A percentile compares a stretch with the other conserved stretches of the same genome.
These are phyloP conservation scores for Mortierella sp. DNA, from an alignment of 371 early-diverging fungal genomes.

Conservation along the genomic window DNA sequence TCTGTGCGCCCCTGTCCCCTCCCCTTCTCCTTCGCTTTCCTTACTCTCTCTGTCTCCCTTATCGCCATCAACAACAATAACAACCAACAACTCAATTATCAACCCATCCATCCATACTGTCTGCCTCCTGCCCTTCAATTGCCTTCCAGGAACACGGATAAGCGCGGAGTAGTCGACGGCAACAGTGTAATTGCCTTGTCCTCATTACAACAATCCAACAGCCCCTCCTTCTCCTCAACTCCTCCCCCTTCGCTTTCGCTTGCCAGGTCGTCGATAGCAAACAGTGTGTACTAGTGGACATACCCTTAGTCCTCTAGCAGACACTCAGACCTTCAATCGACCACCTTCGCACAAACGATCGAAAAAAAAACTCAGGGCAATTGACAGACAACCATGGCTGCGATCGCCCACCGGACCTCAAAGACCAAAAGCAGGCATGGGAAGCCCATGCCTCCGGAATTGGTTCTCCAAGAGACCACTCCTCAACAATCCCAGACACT, in stretches of 20 bases:
- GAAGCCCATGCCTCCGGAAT: conserved; percentile 34
- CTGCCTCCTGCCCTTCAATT: background rate
- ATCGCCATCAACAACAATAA: background rate
- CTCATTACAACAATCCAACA: too few relatives aligned
- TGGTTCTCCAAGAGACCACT: conserved; percentile 24
- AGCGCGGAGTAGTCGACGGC: background rate
- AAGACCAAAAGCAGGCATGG: conserved; percentile 24
- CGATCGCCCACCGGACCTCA: conserved; percentile 30
- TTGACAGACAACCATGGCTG: conserved; percentile 21
- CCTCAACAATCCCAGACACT: conserved; percentile 24
- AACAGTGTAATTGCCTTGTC: background rate
- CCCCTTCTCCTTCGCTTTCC: background rate
- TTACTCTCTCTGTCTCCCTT: background rate
- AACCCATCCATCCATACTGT: background rate
- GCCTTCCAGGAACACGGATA: conserved; percentile 1
- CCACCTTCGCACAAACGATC: background rate
- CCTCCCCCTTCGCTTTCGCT: background rate
- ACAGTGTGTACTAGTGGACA: conserved; percentile 1
- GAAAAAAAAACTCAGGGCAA: background rate
- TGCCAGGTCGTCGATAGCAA: background rate
- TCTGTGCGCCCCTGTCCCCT: conserved; percentile 1
- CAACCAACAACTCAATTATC: background rate
- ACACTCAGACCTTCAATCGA: background rate
- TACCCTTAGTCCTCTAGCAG: conserved; percentile 8
- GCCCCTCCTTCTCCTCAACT: too few relatives aligned